Conservation (phyloP, 2,329 filamentous ascomycete genomes). For the Fusarium musae region DNA sequence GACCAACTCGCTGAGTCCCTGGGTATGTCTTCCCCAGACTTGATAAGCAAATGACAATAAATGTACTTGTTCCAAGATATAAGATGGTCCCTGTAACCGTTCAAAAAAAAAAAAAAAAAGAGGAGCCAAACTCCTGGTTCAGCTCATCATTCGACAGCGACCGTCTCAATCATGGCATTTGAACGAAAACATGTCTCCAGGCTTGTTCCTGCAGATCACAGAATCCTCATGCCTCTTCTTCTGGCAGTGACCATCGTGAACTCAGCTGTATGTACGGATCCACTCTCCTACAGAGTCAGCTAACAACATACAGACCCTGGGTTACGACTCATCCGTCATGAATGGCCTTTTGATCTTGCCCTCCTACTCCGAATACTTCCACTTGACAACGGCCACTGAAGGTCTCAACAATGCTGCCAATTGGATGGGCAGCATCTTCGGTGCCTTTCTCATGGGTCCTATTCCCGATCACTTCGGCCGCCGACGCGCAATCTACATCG, state of each 20-base stretch:
- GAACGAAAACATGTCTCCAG: background rate
- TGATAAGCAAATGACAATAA: background rate
- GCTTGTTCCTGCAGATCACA: background rate
- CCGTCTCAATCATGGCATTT: background rate
- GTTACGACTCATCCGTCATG: background rate
- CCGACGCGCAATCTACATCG: background rate
- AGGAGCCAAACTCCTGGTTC: background rate
- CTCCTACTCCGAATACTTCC: background rate
- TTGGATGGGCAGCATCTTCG: background rate
- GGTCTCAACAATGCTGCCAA: slow-evolving; percentile 1
- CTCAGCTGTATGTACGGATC: background rate
- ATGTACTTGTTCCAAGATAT: background rate
- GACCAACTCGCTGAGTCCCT: background rate
- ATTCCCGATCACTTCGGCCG: background rate
- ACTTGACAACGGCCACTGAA: background rate
- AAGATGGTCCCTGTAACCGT: background rate
- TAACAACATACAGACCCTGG: background rate
- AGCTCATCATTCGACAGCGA: background rate
- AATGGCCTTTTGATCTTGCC: background rate
- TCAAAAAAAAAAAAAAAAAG: too few species aligned
- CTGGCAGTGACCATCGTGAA: background rate
- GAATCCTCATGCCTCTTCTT: background rate
- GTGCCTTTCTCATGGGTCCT: background rate
- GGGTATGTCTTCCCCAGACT: background rate
- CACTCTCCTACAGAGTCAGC: accelerated